Base-by-base conservation (phyloP, 345 rosid genomes). In the Lepidium africanum region DNA sequence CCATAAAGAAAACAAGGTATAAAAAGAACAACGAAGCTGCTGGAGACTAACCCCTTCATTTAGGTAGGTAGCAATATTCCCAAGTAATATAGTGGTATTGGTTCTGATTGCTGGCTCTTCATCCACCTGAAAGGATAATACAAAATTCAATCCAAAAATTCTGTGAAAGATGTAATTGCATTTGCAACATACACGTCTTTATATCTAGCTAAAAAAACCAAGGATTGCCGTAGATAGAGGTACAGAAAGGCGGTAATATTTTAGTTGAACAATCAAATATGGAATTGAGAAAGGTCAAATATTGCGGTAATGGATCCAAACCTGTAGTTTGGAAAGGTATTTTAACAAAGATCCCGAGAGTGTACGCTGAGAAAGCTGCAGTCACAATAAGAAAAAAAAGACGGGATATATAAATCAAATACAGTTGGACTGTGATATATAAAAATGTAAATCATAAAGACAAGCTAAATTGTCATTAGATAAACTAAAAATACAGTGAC, bases 31-130 rank as follows among this genome's bases (percentile, higher is more conserved):
- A 51, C 7, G 10, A 48, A 70, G 25, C 63, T 58, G 35, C 56
- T 40, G 40, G 38, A 63, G 69, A 78, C 80, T 82, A 60, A 94
- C 99, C 87, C 96, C 97, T 76, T 94, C 97, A 78, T 89, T 91
- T 48, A 94, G 79, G 79, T 81, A 58, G 85, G 81, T 87, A 15
- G 96, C 96, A 70, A 94, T 94, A 77, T 94, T 94, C 51, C 99
- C 99, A 1, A 94, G 97, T 72, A 94, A 84, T 74, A 94, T 94
- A 65, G 99, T 94, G 71, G 97, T 91, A 79, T 91, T 94, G 63
- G 99, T 89, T 83, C 96, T 86, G 64, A 94, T 94, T 49, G 97
- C 97, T 58, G 99, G 87, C 76, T 94, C 99, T 80, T 94, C 99
- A 80, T 94, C 99, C 79, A 91, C 96, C 99, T 94, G 76, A 59